Conservation (phyloP, 805 yeast genomes). For the Pichia scutulata region DNA sequence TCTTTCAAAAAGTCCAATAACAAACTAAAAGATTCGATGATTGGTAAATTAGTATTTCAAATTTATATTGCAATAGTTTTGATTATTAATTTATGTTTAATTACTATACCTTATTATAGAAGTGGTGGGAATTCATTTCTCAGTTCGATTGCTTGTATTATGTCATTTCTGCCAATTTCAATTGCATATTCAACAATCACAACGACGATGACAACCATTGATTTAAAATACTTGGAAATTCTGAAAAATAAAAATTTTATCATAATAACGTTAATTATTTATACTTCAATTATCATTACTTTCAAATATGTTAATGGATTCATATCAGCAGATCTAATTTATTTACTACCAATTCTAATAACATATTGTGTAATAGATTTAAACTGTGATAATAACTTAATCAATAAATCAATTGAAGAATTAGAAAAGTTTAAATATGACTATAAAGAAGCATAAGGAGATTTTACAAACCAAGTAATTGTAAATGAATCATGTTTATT, state of each 20-base stretch:
- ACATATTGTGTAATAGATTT: slow-evolving; percentile 15
- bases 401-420: slow-evolving; percentile 15
- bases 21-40: slow-evolving; percentile 10
- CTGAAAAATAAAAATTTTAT: background rate
- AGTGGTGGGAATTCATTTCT: slow-evolving; percentile 15
- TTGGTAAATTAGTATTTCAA: slow-evolving; percentile 10
- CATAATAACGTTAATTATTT: slow-evolving; percentile 1
- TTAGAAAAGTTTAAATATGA: slow-evolving; percentile 22
- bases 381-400: slow-evolving; percentile 13
- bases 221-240: background rate
- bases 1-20: background rate
- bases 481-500: slow-evolving; percentile 2
- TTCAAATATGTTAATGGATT: slow-evolving; percentile 8
- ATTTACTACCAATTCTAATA: slow-evolving; percentile 21
- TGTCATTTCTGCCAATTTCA: slow-evolving; percentile 9
- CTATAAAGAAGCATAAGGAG: slow-evolving; percentile 26
- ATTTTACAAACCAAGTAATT: slow-evolving; percentile 14
- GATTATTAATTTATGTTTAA: slow-evolving; percentile 19
- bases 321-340: slow-evolving; percentile 18
- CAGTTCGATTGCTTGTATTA: slow-evolving; percentile 22
- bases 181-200: background rate
- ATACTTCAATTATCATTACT: slow-evolving; percentile 6
- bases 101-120: slow-evolving; percentile 25
- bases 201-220: background rate
- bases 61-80: slow-evolving; percentile 14